These are phyloP conservation scores for Scedosporium aurantiacum DNA, from an alignment of 2,329 filamentous ascomycete species.

Conservation along the genomic window DNA sequence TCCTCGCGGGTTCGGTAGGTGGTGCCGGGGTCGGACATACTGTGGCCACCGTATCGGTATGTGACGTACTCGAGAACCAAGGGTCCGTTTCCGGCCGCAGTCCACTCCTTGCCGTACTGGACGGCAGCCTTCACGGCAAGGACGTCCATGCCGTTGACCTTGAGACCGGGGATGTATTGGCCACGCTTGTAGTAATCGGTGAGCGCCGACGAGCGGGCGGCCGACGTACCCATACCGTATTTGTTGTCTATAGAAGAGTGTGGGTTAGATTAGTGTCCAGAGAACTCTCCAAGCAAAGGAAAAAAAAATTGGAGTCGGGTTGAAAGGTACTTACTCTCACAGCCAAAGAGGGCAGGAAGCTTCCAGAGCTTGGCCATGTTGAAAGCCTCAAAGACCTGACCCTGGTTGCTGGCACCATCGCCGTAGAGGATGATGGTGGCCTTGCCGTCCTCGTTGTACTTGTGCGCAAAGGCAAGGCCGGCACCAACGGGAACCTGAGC, in stretches of 20 bases:
- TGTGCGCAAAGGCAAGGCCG: constrained; percentile 91
- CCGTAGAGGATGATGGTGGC: constrained; percentile 86
- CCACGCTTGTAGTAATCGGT: constrained; percentile 99
- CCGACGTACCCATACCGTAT: constrained; percentile 98
- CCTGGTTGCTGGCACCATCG: constrained; percentile 97
- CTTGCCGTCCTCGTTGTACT: constrained; percentile 82
- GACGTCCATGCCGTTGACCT: constrained; percentile 99
- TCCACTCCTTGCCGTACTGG: constrained; percentile 85
- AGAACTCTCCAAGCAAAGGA: too few species aligned
- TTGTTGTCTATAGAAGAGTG: constrained; percentile 70
- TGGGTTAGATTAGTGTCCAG: background rate
- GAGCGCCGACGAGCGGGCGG: constrained; percentile 83
- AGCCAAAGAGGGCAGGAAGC: constrained; percentile 87
- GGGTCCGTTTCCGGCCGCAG: constrained; percentile 72
- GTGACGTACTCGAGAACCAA: constrained; percentile 98
- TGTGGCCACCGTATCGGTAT: constrained; percentile 98
- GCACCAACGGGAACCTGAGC: constrained; percentile 96
- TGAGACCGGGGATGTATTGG: constrained; percentile 97
- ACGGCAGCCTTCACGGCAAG: constrained; percentile 95
- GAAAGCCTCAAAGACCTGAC: constrained; percentile 98
- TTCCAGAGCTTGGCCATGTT: constrained; percentile 99
- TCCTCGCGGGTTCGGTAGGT: constrained; percentile 99
- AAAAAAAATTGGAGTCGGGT: background rate
- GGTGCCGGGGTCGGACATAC: constrained; percentile 98
- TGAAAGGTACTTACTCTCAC: constrained; percentile 66